Percentiles rank a stretch among this genome's conserved stretches.
Conservation (phyloP, 306 rosid species). For the Dryas octopetala region DNA sequence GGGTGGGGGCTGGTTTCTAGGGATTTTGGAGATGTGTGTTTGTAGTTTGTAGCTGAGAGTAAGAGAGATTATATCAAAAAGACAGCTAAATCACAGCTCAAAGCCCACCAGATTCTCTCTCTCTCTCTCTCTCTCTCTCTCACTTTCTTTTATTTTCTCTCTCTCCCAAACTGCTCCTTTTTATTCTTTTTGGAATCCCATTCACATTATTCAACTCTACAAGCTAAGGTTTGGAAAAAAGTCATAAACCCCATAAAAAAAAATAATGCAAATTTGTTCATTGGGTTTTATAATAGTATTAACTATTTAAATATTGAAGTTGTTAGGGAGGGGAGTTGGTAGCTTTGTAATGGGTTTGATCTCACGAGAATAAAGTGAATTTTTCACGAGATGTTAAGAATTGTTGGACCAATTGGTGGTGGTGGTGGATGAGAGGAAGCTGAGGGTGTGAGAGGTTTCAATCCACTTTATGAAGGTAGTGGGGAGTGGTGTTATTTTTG, state of each 20-base stretch:
- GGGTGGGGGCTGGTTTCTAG: conserved; percentile 40
- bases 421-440: not conserved
- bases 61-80: conserved; percentile 43
- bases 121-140: not conserved
- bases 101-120: conserved; percentile 66
- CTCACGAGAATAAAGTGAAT: conserved; percentile 30
- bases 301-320: conserved; percentile 4
- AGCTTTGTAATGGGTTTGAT: conserved; percentile 15
- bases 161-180: conserved; percentile 12
- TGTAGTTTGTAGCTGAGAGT: conserved; percentile 16
- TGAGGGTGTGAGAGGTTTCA: not conserved
- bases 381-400: conserved; percentile 35
- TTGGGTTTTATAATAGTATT: not conserved
- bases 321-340: conserved; percentile 24
- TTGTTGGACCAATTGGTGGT: conserved; percentile 10
- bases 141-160: not conserved
- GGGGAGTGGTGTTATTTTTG: conserved; percentile 13
- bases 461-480: conserved; percentile 11
- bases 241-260: not conserved
- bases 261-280: not conserved
- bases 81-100: conserved; percentile 97
- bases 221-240: conserved; percentile 35
- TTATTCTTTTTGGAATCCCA: conserved; percentile 18
- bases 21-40: conserved; percentile 63
- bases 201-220: conserved; percentile 22